These are phyloP conservation scores for Hymenoscyphus albidus DNA, from an alignment of 2,329 filamentous ascomycete genomes.

Conservation along the genomic window DNA sequence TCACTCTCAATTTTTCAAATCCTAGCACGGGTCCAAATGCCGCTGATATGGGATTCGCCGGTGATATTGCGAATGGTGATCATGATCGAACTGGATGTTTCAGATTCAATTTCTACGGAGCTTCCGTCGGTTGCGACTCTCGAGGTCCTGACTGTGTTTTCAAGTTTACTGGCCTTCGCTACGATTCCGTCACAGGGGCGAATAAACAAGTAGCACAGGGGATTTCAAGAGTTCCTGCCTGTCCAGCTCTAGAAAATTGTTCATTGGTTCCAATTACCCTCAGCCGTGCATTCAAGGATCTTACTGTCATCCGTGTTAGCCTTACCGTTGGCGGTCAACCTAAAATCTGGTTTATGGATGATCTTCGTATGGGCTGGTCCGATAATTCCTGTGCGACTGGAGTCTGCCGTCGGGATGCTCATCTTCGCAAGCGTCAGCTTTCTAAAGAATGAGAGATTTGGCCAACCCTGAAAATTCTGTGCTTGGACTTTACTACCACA, in stretches of 20 bases:
- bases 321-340: conserved; percentile 37
- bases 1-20: conserved; percentile 21
- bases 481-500: not conserved
- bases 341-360: conserved; percentile 46
- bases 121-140: conserved; percentile 40
- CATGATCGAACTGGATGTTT: conserved; percentile 35
- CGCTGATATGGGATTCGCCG: conserved; percentile 31
- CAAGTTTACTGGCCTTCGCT: conserved; percentile 37
- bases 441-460: not conserved
- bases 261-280: conserved; percentile 30
- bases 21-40: conserved; percentile 19
- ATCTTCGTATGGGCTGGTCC: conserved; percentile 43
- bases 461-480: not conserved
- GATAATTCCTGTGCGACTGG: conserved; percentile 40
- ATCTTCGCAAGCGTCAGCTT: conserved; percentile 14
- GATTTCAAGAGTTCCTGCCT: conserved; percentile 31
- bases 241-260: conserved; percentile 33
- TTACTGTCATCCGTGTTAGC: conserved; percentile 41
- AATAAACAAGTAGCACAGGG: conserved; percentile 29
- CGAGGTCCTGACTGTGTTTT: conserved; percentile 36
- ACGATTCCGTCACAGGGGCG: conserved; percentile 22
- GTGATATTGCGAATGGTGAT: conserved; percentile 30
- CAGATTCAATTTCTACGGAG: conserved; percentile 36
- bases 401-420: conserved; percentile 35
- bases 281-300: conserved; percentile 31